Base-by-base conservation (phyloP, 1,284 basidiomycete genomes). In the Trichosporon coremiiforme region DNA sequence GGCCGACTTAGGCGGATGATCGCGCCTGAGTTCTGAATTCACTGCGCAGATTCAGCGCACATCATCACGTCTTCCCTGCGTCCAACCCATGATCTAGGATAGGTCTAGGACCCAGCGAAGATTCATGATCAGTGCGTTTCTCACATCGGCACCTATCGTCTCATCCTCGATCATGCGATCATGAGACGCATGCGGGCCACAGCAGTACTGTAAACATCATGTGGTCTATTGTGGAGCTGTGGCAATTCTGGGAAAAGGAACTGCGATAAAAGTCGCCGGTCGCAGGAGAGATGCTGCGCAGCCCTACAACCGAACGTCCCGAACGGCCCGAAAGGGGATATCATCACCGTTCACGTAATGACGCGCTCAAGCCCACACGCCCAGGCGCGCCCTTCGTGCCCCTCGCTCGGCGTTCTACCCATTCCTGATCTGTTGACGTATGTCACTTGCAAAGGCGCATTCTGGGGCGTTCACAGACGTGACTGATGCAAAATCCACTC, bases 331-430 rank as follows among this genome's bases (percentile, higher is more conserved):
- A 47, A 47, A 5, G 45, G 3, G 33, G 20, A 20, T 20, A 22
- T 53, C 47, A 53, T 53, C 47, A 53, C 20, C 47, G 20, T 20
- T 53, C 47, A 53, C 47, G 47, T 53, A 53, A 53, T 53, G 47
- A 53, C 47, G 47, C 47, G 47, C 41, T 15, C 41, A 15, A 2
- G 17, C 41, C 41, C 41, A n/a, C 13, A 45, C 41, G 41, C 41
- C 12, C 8, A 10, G 6, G 15, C 41, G 41, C 41, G 13, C 41
- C 15, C 2, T 45, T 2, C 36, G 36, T 12, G 4, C 2, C 47
- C 47, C 47, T 22, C n/a, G n/a, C 47, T 53, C 47, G 47, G 47
- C 47, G 20, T 22, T 22, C 47, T 53, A 9, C 20, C n/a, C 47
- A 5, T 8, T 53, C 47, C 20, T 20, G 15, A 53, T 53, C 45